These are phyloP conservation scores for Rauvolfia tetraphylla DNA, from an alignment of 257 asterid species.

Conservation along the genomic window DNA sequence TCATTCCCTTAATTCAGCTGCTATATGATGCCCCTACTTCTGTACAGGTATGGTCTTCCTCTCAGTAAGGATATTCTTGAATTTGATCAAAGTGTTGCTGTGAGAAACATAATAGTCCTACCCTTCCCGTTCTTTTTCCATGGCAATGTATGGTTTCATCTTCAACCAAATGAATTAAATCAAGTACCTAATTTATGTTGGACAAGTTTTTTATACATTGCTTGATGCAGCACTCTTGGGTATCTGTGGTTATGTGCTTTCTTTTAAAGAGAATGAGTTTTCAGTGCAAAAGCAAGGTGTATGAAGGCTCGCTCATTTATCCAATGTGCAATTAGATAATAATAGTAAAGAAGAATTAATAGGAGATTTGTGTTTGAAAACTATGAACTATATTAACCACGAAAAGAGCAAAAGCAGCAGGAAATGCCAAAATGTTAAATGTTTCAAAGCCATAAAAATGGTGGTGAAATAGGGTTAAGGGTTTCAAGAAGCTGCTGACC, in stretches of 20 bases:
- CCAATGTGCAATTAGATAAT: neutral
- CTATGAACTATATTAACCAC: neutral
- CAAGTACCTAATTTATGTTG: neutral
- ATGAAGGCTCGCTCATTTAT: neutral
- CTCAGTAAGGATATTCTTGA: neutral
- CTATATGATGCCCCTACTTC: slow-evolving; percentile 51
- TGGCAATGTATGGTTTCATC: neutral
- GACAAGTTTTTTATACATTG: slow-evolving; percentile 1
- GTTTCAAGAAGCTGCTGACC: neutral
- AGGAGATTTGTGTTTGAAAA: neutral
- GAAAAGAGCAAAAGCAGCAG: neutral
- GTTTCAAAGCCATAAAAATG: too few relatives aligned
- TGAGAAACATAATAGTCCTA: too few relatives aligned
- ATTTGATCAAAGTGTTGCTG: neutral
- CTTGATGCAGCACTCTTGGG: neutral
- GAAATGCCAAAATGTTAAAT: neutral
- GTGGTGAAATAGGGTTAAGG: neutral
- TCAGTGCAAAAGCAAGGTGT: neutral
- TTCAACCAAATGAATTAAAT: neutral
- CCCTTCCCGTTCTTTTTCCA: neutral
- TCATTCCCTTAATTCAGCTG: slow-evolving; percentile 69
- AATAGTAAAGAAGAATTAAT: neutral
- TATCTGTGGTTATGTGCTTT: neutral
- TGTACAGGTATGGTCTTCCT: slow-evolving; percentile 58
- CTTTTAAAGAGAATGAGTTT: neutral